Base-by-base conservation (phyloP, 176 grass and related monocot species). In the Ensete ventricosum region DNA sequence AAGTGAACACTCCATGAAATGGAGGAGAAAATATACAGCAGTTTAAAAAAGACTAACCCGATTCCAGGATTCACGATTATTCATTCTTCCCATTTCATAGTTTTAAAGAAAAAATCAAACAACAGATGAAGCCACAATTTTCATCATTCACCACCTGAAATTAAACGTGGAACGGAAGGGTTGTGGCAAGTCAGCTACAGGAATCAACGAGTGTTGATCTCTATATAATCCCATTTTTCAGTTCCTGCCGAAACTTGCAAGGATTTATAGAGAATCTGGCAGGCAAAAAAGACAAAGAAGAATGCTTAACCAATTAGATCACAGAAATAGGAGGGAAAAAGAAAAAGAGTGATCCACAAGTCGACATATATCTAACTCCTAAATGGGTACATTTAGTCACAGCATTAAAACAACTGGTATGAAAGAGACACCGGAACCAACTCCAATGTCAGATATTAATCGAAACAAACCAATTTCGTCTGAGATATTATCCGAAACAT, bases 141-240 rank as follows among this genome's bases (percentile, higher is more conserved):
- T 75, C 13, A 71, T 14, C 53, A 76, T 20, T 55, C 60, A 90
- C 67, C 60, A 96, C 94, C 94, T 93, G 85, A 98, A 98, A 75
- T 62, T 81, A 54, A 93, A 98, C 22, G 84, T 64, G 29, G 84
- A 52, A 64, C 68, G 88, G 80, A 98, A 98, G 9, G 81, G 85
- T 71, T 80, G 74, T 75, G 94, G 94, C 71, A 98, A 82, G 57
- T 91, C 90, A 10, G 80, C 72, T 29, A 91, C 88, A 14, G 80
- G 90, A 27, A 80, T 87, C 68, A 89, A 77, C 22, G 90, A 73
- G 77, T 98, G 89, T 11, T 85, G 72, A 52, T 98, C 90, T 19
- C 77, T 72, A 77, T 82, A 80, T 59, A 83, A 85, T 71, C 86
- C 84, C 90, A 85, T 93, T 73, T 78, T 24, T 55, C 14, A 55